Conservation (phyloP, 345 rosid genomes). For the Trapa bicornis region DNA sequence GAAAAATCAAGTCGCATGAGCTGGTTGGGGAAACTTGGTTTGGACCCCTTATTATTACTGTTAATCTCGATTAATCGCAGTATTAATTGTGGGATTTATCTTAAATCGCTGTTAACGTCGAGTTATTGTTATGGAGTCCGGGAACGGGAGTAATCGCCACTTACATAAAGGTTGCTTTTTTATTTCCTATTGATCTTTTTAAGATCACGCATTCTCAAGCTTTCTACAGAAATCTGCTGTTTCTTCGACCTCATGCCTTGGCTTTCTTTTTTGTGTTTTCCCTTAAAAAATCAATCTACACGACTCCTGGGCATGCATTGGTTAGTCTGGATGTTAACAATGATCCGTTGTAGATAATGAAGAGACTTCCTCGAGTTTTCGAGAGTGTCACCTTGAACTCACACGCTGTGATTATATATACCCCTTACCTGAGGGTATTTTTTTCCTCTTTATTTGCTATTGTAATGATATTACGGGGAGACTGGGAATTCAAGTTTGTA, state of each 20-base stretch:
- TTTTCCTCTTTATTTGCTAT: background rate
- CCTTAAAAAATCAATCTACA: background rate
- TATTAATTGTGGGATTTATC: conserved; percentile 9
- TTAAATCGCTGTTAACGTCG: conserved; percentile 10
- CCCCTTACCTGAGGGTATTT: background rate
- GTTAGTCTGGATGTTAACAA: background rate
- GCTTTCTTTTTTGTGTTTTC: background rate
- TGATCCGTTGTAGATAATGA: too few relatives aligned
- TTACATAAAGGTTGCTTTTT: conserved; percentile 43
- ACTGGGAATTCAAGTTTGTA: background rate
- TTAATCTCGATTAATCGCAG: background rate
- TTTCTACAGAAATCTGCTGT: conserved; percentile 3
- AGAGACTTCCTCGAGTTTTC: background rate
- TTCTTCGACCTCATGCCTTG: background rate
- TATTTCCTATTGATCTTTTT: background rate
- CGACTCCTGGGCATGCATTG: background rate
- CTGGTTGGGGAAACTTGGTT: too few relatives aligned
- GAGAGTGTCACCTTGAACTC: background rate
- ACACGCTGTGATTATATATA: background rate
- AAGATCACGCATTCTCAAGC: background rate
- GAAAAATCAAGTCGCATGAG: too few relatives aligned
- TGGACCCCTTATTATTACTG: conserved; percentile 13
- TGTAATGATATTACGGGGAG: background rate
- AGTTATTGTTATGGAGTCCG: conserved; percentile 60
- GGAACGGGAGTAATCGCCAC: conserved; percentile 62